A percentile compares a stretch with the other conserved stretches of the same genome.
Evolutionary conservation across 73 alveolate species (phyloP).

Genomic region (Paramecium primaurelia): DNA sequence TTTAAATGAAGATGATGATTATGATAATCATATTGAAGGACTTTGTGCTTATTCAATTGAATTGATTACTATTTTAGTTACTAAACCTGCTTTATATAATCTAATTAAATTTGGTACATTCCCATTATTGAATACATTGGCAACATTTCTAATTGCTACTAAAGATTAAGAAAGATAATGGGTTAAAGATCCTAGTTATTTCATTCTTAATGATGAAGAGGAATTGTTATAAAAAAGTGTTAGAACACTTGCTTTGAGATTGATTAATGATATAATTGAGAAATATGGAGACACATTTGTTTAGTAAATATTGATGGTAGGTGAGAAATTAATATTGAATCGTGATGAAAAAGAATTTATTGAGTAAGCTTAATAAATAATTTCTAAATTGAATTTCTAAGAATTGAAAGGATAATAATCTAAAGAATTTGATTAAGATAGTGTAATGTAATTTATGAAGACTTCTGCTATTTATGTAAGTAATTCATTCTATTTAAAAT

Average conservation of each 20-base stretch:
- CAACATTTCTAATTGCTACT: not conserved
- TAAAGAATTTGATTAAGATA: slow-evolving; percentile 35
- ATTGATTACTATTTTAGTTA: slow-evolving; percentile 50
- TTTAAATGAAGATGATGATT: slow-evolving; percentile 58
- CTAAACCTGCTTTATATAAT: slow-evolving; percentile 46
- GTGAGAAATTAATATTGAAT: slow-evolving; percentile 45
- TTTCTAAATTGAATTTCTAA: not conserved
- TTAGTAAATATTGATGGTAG: slow-evolving; percentile 48
- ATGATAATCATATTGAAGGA: slow-evolving; percentile 53
- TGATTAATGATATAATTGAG: slow-evolving; percentile 39
- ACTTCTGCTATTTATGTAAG: not conserved
- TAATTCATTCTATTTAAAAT: not conserved
- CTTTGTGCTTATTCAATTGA: slow-evolving; percentile 41
- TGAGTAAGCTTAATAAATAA: not conserved
- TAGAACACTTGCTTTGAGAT: slow-evolving; percentile 41
- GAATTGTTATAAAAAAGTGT: slow-evolving; percentile 34
- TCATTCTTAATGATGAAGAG: slow-evolving; percentile 54
- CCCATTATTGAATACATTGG: slow-evolving; percentile 44
- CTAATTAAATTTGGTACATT: slow-evolving; percentile 45
- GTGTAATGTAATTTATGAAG: slow-evolving; percentile 38
- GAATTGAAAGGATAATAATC: slow-evolving; percentile 36
- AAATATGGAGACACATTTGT: slow-evolving; percentile 40
- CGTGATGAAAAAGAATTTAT: slow-evolving; percentile 33
- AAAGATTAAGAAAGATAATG: slow-evolving; percentile 50
- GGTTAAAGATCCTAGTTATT: slow-evolving; percentile 58